These are phyloP conservation scores for Hygrocybe punicea DNA, from an alignment of 768 basidiomycete species.

Conservation along the genomic window DNA sequence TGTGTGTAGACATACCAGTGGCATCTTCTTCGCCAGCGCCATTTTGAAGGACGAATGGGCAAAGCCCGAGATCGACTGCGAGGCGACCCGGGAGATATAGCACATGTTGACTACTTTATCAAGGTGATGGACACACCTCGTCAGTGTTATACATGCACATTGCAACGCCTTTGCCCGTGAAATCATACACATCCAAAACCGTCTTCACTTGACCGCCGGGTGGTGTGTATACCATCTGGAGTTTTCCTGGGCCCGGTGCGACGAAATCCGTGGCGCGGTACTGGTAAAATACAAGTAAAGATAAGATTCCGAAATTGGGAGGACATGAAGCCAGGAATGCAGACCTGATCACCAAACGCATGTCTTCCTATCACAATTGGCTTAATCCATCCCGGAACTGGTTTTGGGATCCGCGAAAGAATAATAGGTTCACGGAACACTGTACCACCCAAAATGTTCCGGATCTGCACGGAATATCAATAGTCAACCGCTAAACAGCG, in stretches of 20 bases:
- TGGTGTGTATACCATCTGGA: conserved; percentile 89
- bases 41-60: conserved; percentile 99
- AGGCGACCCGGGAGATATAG: background rate
- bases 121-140: conserved; percentile 49
- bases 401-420: conserved; percentile 83
- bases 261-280: conserved; percentile 94
- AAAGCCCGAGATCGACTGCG: conserved; percentile 86
- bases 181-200: conserved; percentile 84
- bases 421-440: conserved; percentile 99
- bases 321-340: background rate
- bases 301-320: background rate
- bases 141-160: conserved; percentile 99
- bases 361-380: conserved; percentile 96
- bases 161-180: conserved; percentile 88
- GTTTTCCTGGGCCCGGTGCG: conserved; percentile 87
- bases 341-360: conserved; percentile 92
- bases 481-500: background rate
- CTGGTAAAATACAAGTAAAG: conserved; percentile 33
- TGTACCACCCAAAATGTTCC: conserved; percentile 96
- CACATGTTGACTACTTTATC: background rate
- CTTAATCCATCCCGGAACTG: conserved; percentile 94
- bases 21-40: conserved; percentile 77
- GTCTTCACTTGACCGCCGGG: conserved; percentile 65
- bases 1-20: conserved; percentile 45
- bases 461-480: conserved; percentile 54